Evolutionary conservation across 2,329 filamentous ascomycete genomes (phyloP), one percentile per base, ranked within the genome.

Genomic region (Neobulgaria alba): DNA sequence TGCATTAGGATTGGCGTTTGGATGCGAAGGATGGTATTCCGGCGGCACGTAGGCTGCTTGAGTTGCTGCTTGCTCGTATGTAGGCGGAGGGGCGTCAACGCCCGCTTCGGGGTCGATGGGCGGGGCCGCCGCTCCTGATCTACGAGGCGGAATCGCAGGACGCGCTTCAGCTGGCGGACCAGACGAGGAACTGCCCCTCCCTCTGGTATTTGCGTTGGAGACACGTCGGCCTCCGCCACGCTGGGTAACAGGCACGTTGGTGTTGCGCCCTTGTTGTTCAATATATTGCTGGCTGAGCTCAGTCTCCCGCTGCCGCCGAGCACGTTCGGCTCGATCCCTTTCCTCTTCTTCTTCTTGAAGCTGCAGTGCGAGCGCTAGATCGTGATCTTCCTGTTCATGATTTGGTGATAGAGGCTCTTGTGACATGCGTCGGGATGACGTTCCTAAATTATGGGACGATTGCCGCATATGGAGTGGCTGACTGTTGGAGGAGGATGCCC

Each of bases 311-410:
- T 71, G 68, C 5, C 80, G 71, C 1, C 79, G 73, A 8, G 74
- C 76, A 36, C 78, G 72, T 36, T 77, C 72, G 5, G 57, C 52
- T n/a, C 75, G 73, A 48, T 88, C 77, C 10, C 79, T 74, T 54
- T 87, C 80, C 49, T 95, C 87, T 61, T 96, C 90, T 59, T 95
- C 88, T 56, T 96, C 92, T 59, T 96, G 90, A 1, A 95, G 73
- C 57, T 96, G 92, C 5, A 98, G 69, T 0, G 90, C 89, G 3
- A 96, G 71, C 0, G 92, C 92, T 20, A 95, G 65, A 46, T 92
- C 85, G 39, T 74, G 79, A 54, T 95, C 89, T 63, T 95, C 78
- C 67, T 93, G 73, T 63, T 82, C 71, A 49, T 70, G 63, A 16
- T 38, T 55, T 14, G 51, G 47, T 42, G 45, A 47, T n/a, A 17